Evolutionary conservation across 2,329 filamentous ascomycete species (phyloP).

Genomic region (Trichoderma citrinoviride): DNA sequence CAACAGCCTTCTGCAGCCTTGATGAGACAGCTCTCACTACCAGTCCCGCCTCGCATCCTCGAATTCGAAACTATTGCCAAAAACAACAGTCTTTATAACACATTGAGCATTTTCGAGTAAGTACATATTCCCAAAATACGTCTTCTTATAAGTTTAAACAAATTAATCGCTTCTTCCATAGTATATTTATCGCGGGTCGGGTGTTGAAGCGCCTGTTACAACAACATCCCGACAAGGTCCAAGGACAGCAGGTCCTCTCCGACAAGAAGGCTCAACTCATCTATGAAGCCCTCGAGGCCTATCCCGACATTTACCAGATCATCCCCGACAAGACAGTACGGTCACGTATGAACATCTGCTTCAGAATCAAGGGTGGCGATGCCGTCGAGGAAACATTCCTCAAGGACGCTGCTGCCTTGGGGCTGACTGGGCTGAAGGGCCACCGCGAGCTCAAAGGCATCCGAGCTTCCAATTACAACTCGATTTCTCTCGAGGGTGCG

Average conservation of each 20-base stretch:
- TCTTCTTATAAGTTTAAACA: not conserved
- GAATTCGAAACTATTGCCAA: slow-evolving; percentile 83
- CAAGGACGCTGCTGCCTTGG: slow-evolving; percentile 50
- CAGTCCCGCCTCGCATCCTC: slow-evolving; percentile 74
- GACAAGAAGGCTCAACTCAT: slow-evolving; percentile 73
- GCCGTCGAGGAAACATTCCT: slow-evolving; percentile 79
- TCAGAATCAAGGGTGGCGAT: slow-evolving; percentile 61
- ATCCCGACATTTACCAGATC: slow-evolving; percentile 70
- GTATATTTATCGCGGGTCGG: slow-evolving; percentile 86
- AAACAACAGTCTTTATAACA: slow-evolving; percentile 96
- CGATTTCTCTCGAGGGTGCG: slow-evolving; percentile 59
- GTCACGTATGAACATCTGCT: slow-evolving; percentile 95
- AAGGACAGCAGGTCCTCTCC: slow-evolving; percentile 72
- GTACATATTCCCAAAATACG: slow-evolving; percentile 30
- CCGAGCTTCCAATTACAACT: slow-evolving; percentile 85
- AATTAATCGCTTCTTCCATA: slow-evolving; percentile 29
- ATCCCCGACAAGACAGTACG: slow-evolving; percentile 73
- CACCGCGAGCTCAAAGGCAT: slow-evolving; percentile 86
- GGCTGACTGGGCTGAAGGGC: slow-evolving; percentile 80
- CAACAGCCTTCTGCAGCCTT: slow-evolving; percentile 61
- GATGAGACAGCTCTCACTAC: slow-evolving; percentile 71
- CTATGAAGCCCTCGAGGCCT: slow-evolving; percentile 72
- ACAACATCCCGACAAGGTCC: slow-evolving; percentile 68
- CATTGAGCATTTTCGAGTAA: slow-evolving; percentile 83
- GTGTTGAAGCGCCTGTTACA: slow-evolving; percentile 75